Percentiles rank a stretch among this genome's conserved stretches.
phyloP scores from a whole-genome alignment of 228 moss, liverwort and hornwort species.

The Sphagnum magellanicum region DNA sequence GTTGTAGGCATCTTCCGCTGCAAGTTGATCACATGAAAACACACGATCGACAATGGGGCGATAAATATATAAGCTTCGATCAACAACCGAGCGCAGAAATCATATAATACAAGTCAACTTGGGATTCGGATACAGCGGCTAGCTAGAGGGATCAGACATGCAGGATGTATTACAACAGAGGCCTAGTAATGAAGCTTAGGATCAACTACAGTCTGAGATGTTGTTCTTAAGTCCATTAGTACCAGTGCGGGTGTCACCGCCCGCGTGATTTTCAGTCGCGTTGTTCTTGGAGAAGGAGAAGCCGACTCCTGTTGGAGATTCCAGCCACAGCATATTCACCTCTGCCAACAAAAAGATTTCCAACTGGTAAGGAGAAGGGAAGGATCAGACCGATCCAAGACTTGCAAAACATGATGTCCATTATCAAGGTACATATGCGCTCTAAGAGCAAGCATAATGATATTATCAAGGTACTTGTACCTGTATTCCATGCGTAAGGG shows the following conservation, averaged over 20 bases:
- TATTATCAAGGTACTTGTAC: conserved; percentile 2
- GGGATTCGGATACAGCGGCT: too few species aligned
- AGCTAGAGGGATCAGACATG: too few species aligned
- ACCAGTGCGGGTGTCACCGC: conserved; percentile 60
- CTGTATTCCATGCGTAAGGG: conserved; percentile 46
- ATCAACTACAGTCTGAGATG: too few species aligned
- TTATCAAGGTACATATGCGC: neutral
- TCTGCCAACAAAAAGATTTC: conserved; percentile 18
- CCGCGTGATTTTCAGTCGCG: conserved; percentile 26
- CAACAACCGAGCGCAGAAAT: too few species aligned
- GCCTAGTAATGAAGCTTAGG: too few species aligned
- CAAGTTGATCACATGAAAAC: conserved; percentile 3
- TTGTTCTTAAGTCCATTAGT: neutral
- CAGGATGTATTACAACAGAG: too few species aligned
- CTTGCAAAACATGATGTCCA: neutral
- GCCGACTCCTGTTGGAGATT: conserved; percentile 82
- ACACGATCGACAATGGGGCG: neutral
- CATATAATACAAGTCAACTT: too few species aligned
- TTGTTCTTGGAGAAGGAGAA: conserved; percentile 65
- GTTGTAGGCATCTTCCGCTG: conserved; percentile 68
- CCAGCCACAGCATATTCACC: conserved; percentile 74
- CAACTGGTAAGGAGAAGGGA: too few species aligned
- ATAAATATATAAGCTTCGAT: neutral
- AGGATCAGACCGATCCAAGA: neutral
- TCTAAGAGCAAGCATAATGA: neutral